These are phyloP conservation scores for Colletotrichum kahawae DNA, from an alignment of 2,329 filamentous ascomycete genomes.

Conservation along the genomic window DNA sequence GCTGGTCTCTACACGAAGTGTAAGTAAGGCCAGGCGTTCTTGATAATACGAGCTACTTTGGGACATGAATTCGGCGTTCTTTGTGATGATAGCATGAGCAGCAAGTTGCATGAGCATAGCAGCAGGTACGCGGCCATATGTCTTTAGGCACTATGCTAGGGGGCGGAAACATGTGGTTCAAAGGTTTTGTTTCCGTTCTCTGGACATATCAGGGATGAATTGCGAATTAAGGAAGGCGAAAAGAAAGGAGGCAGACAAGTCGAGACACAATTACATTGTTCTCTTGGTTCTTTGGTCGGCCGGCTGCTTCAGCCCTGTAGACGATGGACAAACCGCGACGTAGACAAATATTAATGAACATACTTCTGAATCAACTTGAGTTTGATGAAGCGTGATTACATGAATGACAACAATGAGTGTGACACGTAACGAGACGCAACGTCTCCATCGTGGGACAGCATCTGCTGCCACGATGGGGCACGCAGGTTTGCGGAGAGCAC, in stretches of 20 bases:
- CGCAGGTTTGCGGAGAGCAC: background rate
- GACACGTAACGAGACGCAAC: background rate
- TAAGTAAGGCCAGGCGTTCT: background rate
- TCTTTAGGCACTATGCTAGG: constrained; percentile 10
- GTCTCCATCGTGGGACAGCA: background rate
- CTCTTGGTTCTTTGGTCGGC: constrained; percentile 16
- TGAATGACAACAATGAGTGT: background rate
- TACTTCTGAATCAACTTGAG: constrained; percentile 17
- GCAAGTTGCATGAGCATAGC: constrained; percentile 35
- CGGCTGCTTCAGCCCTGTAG: constrained; percentile 15
- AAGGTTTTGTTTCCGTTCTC: constrained; percentile 17
- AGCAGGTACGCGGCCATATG: constrained; percentile 18
- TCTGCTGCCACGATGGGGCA: background rate
- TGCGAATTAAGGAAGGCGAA: constrained; percentile 12
- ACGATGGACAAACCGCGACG: constrained; percentile 28
- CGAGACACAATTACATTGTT: constrained; percentile 11
- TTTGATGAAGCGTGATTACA: background rate
- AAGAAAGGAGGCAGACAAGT: constrained; percentile 16
- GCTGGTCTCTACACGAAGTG: background rate
- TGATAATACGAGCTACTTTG: background rate
- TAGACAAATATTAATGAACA: constrained; percentile 46
- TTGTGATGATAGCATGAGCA: constrained; percentile 43
- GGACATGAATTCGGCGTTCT: constrained; percentile 30
- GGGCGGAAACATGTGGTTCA: constrained; percentile 11
- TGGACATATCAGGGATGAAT: constrained; percentile 23